Conservation (phyloP, 73 alveolate species). For the Paramecium sonneborni region DNA sequence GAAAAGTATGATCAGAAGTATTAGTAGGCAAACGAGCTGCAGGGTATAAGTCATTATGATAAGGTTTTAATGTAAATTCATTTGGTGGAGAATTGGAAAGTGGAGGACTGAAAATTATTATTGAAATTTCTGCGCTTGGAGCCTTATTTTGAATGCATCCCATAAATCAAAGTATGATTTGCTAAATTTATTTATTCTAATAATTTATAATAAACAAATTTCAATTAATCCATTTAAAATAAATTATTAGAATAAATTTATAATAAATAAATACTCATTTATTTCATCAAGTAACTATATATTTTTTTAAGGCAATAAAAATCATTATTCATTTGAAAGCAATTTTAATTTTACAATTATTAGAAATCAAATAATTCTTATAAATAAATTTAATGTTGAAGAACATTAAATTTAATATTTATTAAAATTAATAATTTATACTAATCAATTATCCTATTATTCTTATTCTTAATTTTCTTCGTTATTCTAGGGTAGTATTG, state of each 20-base stretch:
- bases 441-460: background rate
- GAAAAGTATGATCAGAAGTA: background rate
- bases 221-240: background rate
- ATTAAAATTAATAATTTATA: background rate
- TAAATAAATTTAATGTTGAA: background rate
- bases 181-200: background rate
- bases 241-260: background rate
- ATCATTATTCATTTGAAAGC: too few species aligned
- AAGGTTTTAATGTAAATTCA: background rate
- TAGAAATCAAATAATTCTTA: background rate
- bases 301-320: too few species aligned
- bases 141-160: background rate
- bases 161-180: too few species aligned
- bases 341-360: background rate
- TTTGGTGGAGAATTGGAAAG: background rate
- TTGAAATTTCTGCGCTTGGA: background rate
- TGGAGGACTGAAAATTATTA: background rate
- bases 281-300: too few species aligned
- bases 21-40: background rate
- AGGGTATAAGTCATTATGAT: background rate
- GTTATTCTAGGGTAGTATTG: background rate
- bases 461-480: background rate
- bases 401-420: background rate
- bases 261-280: background rate
- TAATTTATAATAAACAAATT: background rate